phyloP scores from a whole-genome alignment of 306 rosid genomes.

The Dalbergia cochinchinensis region DNA sequence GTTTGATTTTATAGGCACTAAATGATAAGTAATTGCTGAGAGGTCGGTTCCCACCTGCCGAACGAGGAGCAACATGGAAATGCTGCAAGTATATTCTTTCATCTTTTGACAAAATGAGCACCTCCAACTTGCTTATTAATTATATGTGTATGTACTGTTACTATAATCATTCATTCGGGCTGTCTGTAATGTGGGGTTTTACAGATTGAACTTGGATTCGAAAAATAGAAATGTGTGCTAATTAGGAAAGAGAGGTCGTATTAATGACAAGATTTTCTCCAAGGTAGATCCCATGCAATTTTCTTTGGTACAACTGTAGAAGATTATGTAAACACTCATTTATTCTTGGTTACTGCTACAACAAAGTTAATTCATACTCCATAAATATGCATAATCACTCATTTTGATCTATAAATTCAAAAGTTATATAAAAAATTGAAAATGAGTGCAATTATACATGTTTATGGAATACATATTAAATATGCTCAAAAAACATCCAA shows the following conservation, averaged over 20 bases:
- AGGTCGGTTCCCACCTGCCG: constrained; percentile 24
- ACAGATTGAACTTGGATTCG: background rate
- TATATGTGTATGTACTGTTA: background rate
- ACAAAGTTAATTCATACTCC: too few species aligned
- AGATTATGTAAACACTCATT: background rate
- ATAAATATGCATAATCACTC: too few species aligned
- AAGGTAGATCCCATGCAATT: background rate
- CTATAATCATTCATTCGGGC: background rate
- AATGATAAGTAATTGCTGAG: background rate
- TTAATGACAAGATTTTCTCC: background rate
- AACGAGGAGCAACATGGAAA: background rate
- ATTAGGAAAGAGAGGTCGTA: background rate
- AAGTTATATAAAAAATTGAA: too few species aligned
- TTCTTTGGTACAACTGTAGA: background rate
- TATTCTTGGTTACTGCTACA: too few species aligned
- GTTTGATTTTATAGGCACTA: background rate
- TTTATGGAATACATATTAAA: too few species aligned
- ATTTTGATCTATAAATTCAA: too few species aligned
- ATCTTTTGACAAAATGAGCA: constrained; percentile 26
- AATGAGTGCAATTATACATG: too few species aligned
- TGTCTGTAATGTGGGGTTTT: constrained; percentile 15
- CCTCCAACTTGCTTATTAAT: background rate
- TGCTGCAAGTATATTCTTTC: background rate
- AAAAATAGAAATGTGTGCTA: background rate
- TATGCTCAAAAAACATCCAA: too few species aligned